Evolutionary conservation across 176 grass and related monocot species (phyloP), one percentile per base, ranked within the genome.

Genomic region (Stipa capillata): DNA sequence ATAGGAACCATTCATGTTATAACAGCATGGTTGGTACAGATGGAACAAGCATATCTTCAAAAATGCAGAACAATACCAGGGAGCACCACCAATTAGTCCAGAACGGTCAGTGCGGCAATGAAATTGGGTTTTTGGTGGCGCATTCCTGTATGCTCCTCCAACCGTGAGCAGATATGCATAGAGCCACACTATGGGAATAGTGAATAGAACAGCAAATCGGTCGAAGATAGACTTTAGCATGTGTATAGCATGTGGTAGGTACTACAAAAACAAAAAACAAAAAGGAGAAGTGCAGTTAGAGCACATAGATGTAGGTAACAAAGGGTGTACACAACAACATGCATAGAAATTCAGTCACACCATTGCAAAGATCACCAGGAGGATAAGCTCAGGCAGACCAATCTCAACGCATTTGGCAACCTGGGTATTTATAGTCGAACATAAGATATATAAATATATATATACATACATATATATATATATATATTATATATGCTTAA

Each of bases 341-440:
- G 54, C 13, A 80, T 55, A 54, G 20, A 74, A 73, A 58, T 70
- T 24, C 39, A 48, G 53, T 52, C 15, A 0, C 83, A 99, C 97
- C 97, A 95, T 94, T 55, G 97, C 87, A 65, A 99, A 91, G 40
- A 95, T 86, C 41, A 96, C 88, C 34, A 99, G 68, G 24, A 99
- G 82, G 56, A 95, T 93, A 23, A 99, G 85, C 73, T 91, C 85
- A n/a, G 97, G 97, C 28, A 99, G 92, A 36, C 97, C 97, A 72
- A 99, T 95, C 72, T 99, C 97, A 82, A 99, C 60, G 64, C 97
- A 99, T 64, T 99, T 99, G 20, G 97, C 92, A 81, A 99, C 97
- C 97, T 99, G 83, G 29, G 34, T 35, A 86, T 78, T 78, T 70
- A 55, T 69, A 36, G 25, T 60, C 66, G 65, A 62, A 37, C 70